Percentiles rank a stretch among this genome's conserved stretches.
These are phyloP conservation scores for Pythium utonaiense DNA, from an alignment of 352 stramenopile species.

Conservation along the genomic window DNA sequence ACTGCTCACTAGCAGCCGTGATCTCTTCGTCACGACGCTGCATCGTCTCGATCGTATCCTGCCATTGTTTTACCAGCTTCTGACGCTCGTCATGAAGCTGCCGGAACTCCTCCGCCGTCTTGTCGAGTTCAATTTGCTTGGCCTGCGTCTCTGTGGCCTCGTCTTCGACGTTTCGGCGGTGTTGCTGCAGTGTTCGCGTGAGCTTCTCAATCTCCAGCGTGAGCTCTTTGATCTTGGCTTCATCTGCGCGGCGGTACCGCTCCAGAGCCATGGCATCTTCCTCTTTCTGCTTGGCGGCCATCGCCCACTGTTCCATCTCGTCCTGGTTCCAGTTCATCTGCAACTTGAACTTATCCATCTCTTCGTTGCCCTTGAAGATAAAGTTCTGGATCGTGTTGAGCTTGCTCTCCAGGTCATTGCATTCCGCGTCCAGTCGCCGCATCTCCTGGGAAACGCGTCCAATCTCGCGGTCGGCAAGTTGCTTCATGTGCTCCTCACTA, in stretches of 20 bases:
- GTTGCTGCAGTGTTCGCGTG: constrained; percentile 79
- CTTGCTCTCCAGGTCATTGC: constrained; percentile 76
- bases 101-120: constrained; percentile 93
- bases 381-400: constrained; percentile 88
- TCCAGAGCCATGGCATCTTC: constrained; percentile 93
- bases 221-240: constrained; percentile 95
- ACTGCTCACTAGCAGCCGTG: constrained; percentile 86
- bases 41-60: constrained; percentile 93
- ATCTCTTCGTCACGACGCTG: constrained; percentile 92
- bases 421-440: constrained; percentile 67
- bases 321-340: constrained; percentile 99
- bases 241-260: constrained; percentile 91
- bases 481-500: constrained; percentile 92
- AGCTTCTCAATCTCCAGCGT: constrained; percentile 92
- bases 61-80: constrained; percentile 93
- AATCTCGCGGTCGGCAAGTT: constrained; percentile 89
- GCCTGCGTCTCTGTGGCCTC: constrained; percentile 92
- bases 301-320: constrained; percentile 96
- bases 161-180: constrained; percentile 71
- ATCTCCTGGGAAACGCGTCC: constrained; percentile 78
- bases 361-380: constrained; percentile 91
- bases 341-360: constrained; percentile 95
- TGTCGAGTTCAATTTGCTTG: constrained; percentile 95
- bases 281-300: constrained; percentile 94
- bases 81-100: constrained; percentile 91